These are phyloP conservation scores for Chenopodium album DNA, from an alignment of 148 eudicot genomes.

Conservation along the genomic window DNA sequence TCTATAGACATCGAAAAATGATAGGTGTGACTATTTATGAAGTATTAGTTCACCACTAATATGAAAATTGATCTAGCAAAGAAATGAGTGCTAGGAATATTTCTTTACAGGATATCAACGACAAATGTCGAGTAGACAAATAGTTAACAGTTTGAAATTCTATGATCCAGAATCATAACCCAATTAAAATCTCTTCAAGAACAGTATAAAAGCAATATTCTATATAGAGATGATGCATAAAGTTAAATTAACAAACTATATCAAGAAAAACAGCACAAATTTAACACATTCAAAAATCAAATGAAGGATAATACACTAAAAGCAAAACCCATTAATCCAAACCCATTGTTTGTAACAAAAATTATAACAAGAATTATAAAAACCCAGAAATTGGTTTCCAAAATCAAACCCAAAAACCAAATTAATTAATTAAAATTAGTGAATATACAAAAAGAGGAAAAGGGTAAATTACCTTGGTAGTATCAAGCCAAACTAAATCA, in stretches of 20 bases:
- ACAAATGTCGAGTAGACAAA: neutral
- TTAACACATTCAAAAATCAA: neutral
- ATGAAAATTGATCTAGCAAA: neutral
- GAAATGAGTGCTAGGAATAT: neutral
- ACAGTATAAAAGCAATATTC: neutral
- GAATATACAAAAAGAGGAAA: too few species aligned
- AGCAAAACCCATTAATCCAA: neutral
- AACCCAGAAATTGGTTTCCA: neutral
- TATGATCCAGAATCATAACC: neutral
- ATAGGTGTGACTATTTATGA: too few species aligned
- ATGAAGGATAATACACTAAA: neutral
- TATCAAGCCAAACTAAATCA: constrained; percentile 97
- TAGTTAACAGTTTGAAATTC: neutral
- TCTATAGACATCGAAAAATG: too few species aligned
- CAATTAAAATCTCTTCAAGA: neutral
- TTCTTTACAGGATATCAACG: neutral
- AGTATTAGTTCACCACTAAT: neutral
- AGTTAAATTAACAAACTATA: neutral
- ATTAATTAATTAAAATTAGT: too few species aligned
- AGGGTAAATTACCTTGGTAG: constrained; percentile 58
- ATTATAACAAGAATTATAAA: neutral
- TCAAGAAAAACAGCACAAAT: neutral
- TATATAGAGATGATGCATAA: neutral
- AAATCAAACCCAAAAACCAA: neutral
- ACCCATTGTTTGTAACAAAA: neutral